These are phyloP conservation scores for Lachnellula subtilissima DNA, from an alignment of 2,329 filamentous ascomycete genomes.

Conservation along the genomic window DNA sequence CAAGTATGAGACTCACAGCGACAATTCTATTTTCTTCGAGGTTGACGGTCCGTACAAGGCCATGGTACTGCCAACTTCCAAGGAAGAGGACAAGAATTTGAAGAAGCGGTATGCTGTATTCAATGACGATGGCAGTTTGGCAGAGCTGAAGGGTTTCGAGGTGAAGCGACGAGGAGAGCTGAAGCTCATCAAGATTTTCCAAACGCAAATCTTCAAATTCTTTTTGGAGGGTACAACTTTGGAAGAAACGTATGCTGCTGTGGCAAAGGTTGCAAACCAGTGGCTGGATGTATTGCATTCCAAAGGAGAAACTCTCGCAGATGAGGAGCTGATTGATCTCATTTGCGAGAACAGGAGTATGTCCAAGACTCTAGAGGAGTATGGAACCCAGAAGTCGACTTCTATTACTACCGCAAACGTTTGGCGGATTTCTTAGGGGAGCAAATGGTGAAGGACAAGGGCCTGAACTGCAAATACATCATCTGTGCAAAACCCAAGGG, in stretches of 20 bases:
- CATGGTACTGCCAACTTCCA: conserved; percentile 95
- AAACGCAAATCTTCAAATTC: conserved; percentile 99
- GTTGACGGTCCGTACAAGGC: conserved; percentile 96
- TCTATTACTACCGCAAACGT: conserved; percentile 98
- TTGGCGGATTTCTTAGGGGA: conserved; percentile 94
- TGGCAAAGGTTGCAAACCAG: conserved; percentile 89
- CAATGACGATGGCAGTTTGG: conserved; percentile 93
- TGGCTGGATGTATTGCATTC: conserved; percentile 95
- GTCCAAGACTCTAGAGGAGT: conserved; percentile 95
- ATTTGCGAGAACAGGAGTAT: conserved; percentile 99
- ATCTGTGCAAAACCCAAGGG: conserved; percentile 83
- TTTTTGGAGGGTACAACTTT: conserved; percentile 89
- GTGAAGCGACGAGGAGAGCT: conserved; percentile 95
- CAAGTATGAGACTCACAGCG: conserved; percentile 93
- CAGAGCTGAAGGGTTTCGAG: conserved; percentile 95
- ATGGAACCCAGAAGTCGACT: conserved; percentile 91
- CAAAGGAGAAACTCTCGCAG: conserved; percentile 82
- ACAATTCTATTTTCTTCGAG: conserved; percentile 99
- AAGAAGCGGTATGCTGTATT: conserved; percentile 99
- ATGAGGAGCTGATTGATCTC: conserved; percentile 97
- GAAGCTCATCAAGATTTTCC: conserved; percentile 99
- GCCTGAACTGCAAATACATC: conserved; percentile 98
- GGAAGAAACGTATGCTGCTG: conserved; percentile 81
- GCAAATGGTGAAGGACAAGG: conserved; percentile 99
- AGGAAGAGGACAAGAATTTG: conserved; percentile 98